phyloP scores from a whole-genome alignment of 1,284 basidiomycete species.

The Cryptococcus sp. region DNA sequence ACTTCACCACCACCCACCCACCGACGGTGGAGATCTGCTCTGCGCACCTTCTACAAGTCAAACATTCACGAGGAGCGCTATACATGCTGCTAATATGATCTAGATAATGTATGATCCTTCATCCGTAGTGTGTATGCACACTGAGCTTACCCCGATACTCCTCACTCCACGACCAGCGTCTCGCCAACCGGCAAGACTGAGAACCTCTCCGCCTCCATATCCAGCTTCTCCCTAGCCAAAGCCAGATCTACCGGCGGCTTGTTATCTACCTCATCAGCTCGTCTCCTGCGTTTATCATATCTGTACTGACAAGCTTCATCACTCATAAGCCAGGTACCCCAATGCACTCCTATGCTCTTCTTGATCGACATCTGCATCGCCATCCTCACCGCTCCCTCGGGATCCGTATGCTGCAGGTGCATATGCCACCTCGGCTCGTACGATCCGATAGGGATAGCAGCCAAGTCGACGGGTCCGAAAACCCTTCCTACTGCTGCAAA shows the following conservation, averaged over 20 bases:
- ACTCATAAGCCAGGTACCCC: constrained; percentile 50
- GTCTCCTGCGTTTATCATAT: neutral
- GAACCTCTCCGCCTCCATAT: constrained; percentile 30
- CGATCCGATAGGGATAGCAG: constrained; percentile 49
- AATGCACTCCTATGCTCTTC: constrained; percentile 48
- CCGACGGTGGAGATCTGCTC: too few species aligned
- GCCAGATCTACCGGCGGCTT: constrained; percentile 37
- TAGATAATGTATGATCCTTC: too few species aligned
- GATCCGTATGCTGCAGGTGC: constrained; percentile 47
- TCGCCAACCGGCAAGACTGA: constrained; percentile 33
- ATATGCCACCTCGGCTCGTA: constrained; percentile 48
- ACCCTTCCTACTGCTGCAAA: constrained; percentile 48
- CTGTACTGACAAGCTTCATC: constrained; percentile 43
- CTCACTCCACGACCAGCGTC: constrained; percentile 36
- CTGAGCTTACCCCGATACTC: too few species aligned
- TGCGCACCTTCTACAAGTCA: too few species aligned
- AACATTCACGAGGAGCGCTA: too few species aligned
- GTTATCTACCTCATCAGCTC: constrained; percentile 26
- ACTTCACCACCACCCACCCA: too few species aligned
- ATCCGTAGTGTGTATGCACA: too few species aligned
- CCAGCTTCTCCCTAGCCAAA: constrained; percentile 31
- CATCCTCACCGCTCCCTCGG: constrained; percentile 47
- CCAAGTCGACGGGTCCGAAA: constrained; percentile 47
- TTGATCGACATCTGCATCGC: constrained; percentile 39
- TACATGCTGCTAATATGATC: too few species aligned